Conservation (phyloP, 768 basidiomycete genomes). For the Podaxis pistillaris region DNA sequence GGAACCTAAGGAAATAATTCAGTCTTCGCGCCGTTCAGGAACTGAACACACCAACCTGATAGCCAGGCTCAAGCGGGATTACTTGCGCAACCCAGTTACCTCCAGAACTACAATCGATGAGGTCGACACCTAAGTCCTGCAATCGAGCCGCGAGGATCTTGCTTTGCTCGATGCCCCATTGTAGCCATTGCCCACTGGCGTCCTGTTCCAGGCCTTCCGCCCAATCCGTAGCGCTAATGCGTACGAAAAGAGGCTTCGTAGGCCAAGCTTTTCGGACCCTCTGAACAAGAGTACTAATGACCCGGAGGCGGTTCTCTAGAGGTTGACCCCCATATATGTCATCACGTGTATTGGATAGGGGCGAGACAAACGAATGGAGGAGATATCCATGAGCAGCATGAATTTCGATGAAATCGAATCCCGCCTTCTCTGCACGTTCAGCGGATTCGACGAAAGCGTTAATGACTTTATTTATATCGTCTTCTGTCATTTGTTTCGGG, state of each 20-base stretch:
- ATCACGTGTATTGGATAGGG: slow-evolving; percentile 67
- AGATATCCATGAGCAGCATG: slow-evolving; percentile 75
- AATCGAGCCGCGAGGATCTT: slow-evolving; percentile 55
- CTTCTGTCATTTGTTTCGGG: slow-evolving; percentile 58
- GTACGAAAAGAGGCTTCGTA: slow-evolving; percentile 68
- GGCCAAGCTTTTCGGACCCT: slow-evolving; percentile 55
- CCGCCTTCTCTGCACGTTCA: slow-evolving; percentile 54
- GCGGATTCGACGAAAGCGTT: slow-evolving; percentile 58
- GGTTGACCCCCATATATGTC: slow-evolving; percentile 71
- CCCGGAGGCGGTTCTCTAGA: slow-evolving; percentile 71
- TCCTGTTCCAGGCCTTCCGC: slow-evolving; percentile 54
- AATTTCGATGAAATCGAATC: slow-evolving; percentile 73
- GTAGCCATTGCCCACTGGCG: slow-evolving; percentile 53
- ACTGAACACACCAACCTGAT: slow-evolving; percentile 46
- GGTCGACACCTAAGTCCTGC: slow-evolving; percentile 62
- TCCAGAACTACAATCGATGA: slow-evolving; percentile 72
- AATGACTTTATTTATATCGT: slow-evolving; percentile 54
- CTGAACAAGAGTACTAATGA: slow-evolving; percentile 56
- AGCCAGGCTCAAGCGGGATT: slow-evolving; percentile 54
- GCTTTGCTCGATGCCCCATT: slow-evolving; percentile 82
- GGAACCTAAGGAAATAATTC: slow-evolving; percentile 44
- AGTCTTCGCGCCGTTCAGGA: neutral
- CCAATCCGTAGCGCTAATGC: slow-evolving; percentile 70
- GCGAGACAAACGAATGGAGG: slow-evolving; percentile 67
- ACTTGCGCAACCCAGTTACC: slow-evolving; percentile 64